These are phyloP conservation scores for Boletus sensibilis DNA, from an alignment of 768 basidiomycete species.

Conservation along the genomic window DNA sequence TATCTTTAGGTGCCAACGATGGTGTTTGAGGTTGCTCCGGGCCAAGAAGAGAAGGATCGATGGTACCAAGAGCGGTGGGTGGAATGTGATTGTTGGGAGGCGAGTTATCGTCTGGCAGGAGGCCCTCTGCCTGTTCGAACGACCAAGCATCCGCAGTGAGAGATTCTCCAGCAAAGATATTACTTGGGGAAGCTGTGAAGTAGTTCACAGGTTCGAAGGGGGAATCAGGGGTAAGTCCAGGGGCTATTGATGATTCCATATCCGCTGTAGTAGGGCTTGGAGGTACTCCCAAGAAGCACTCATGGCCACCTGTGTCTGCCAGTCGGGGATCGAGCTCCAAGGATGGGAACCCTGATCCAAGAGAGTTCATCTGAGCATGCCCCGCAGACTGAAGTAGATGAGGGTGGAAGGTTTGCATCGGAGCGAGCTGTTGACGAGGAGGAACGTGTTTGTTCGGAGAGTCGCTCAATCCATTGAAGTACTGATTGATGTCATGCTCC, in stretches of 20 bases:
- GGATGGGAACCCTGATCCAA: constrained; percentile 4
- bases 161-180: not conserved
- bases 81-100: not conserved
- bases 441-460: constrained; percentile 17
- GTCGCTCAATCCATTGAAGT: constrained; percentile 26
- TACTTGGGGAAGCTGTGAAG: constrained; percentile 3
- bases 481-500: constrained; percentile 27
- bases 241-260: not conserved
- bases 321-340: constrained; percentile 8
- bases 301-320: constrained; percentile 3
- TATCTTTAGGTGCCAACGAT: not conserved
- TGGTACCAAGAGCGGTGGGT: constrained; percentile 16
- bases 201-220: not conserved
- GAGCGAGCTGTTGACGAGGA: not conserved
- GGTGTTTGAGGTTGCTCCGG: constrained; percentile 4
- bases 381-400: constrained; percentile 2
- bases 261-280: constrained; percentile 21
- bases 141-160: constrained; percentile 5
- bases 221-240: not conserved
- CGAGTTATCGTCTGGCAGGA: not conserved
- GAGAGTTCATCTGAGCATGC: not conserved
- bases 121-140: constrained; percentile 2
- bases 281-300: constrained; percentile 30
- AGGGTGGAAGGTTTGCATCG: constrained; percentile 10
- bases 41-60: constrained; percentile 33